Evolutionary conservation across 192 early-diverging fungal genomes (phyloP).

Genomic region (Rhizoclosmatium sp.): DNA sequence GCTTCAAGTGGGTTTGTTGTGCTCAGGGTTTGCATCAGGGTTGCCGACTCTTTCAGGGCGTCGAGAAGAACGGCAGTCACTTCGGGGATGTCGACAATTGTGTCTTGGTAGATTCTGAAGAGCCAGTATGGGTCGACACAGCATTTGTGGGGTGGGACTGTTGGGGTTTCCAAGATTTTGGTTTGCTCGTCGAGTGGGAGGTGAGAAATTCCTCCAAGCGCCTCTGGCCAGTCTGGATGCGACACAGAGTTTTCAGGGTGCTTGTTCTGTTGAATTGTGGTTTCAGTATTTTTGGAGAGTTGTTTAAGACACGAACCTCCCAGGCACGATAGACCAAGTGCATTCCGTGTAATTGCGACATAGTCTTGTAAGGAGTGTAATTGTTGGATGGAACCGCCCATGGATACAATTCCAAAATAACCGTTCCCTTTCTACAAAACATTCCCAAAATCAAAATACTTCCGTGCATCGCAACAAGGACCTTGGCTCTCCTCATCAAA

Average conservation of each 20-base stretch:
- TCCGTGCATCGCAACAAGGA: conserved; percentile 64
- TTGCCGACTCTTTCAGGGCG: conserved; percentile 48
- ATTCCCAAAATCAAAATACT: conserved; percentile 59
- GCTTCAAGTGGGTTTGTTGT: conserved; percentile 17
- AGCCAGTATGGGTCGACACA: conserved; percentile 59
- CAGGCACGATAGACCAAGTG: conserved; percentile 54
- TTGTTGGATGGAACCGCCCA: conserved; percentile 56
- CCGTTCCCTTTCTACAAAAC: conserved; percentile 60
- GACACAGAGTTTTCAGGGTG: conserved; percentile 40
- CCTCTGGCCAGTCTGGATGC: conserved; percentile 42
- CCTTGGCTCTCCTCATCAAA: conserved; percentile 54
- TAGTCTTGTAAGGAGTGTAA: conserved; percentile 60
- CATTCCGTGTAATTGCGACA: conserved; percentile 59
- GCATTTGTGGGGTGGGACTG: conserved; percentile 55
- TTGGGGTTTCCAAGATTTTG: conserved; percentile 37
- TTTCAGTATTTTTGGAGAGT: background rate
- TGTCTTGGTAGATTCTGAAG: conserved; percentile 65
- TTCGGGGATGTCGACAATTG: conserved; percentile 47
- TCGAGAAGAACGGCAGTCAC: conserved; percentile 42
- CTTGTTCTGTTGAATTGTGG: conserved; percentile 41
- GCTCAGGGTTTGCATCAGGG: conserved; percentile 3
- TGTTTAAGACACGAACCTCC: conserved; percentile 43
- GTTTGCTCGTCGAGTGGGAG: conserved; percentile 45
- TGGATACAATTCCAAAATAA: conserved; percentile 59
- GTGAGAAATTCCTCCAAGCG: conserved; percentile 46